Percentiles rank a stretch among this genome's conserved stretches.
These are phyloP conservation scores for Tulasnella sp. DNA, from an alignment of 768 basidiomycete species.

Conservation along the genomic window DNA sequence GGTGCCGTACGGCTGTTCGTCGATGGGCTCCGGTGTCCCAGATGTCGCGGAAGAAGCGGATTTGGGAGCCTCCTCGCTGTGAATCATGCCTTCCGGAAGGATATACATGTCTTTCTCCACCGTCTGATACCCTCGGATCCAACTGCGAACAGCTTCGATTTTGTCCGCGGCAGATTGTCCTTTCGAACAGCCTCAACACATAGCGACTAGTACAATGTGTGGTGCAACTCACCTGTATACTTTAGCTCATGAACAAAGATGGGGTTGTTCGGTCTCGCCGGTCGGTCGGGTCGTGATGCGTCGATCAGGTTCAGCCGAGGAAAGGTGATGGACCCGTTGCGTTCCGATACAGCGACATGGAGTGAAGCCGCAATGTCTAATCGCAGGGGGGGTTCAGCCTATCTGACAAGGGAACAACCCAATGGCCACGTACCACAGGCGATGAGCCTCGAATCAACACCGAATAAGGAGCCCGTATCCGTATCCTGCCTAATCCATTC, in stretches of 20 bases:
- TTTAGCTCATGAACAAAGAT: slow-evolving; percentile 58
- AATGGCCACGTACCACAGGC: slow-evolving; percentile 32
- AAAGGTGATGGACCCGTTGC: slow-evolving; percentile 57
- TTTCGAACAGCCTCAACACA: slow-evolving; percentile 18
- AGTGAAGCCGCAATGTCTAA: slow-evolving; percentile 49
- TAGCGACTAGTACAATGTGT: neutral
- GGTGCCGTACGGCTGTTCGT: neutral
- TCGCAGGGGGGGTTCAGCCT: neutral
- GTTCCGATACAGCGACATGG: slow-evolving; percentile 40
- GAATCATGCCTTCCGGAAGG: neutral
- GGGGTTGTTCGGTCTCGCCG: slow-evolving; percentile 48
- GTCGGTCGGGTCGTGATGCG: slow-evolving; percentile 67
- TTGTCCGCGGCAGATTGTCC: slow-evolving; percentile 57
- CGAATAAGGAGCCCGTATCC: slow-evolving; percentile 41
- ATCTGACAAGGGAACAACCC: neutral
- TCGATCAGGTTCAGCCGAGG: slow-evolving; percentile 79
- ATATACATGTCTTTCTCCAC: neutral
- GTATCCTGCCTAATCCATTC: slow-evolving; percentile 47
- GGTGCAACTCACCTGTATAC: slow-evolving; percentile 41
- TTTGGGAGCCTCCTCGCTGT: neutral
- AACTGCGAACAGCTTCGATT: slow-evolving; percentile 53
- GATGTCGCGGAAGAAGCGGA: neutral
- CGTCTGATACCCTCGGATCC: slow-evolving; percentile 42
- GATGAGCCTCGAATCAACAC: slow-evolving; percentile 76
- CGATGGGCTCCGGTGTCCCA: neutral